These are phyloP conservation scores for Dendrostoma leiphaemia DNA, from an alignment of 2,329 filamentous ascomycete genomes.

Conservation along the genomic window DNA sequence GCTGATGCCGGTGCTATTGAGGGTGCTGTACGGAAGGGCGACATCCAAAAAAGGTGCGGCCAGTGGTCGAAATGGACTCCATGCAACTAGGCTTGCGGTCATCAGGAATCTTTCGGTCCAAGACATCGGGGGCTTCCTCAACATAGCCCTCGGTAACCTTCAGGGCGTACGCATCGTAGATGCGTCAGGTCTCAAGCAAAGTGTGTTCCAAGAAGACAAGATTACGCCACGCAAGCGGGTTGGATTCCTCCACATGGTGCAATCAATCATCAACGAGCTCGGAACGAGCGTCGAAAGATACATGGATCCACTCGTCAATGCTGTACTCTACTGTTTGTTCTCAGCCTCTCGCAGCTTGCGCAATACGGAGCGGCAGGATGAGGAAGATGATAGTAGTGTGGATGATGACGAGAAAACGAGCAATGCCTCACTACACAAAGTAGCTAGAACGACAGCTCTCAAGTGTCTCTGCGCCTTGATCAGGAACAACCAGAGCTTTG, in stretches of 20 bases:
- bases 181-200: conserved; percentile 45
- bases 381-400: conserved; percentile 27
- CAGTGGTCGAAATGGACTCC: conserved; percentile 77
- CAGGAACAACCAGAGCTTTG: conserved; percentile 64
- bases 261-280: conserved; percentile 81
- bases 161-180: conserved; percentile 58
- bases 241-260: conserved; percentile 88
- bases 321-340: conserved; percentile 78
- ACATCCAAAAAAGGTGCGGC: conserved; percentile 77
- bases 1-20: conserved; percentile 82
- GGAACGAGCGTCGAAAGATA: conserved; percentile 71
- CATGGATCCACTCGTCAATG: conserved; percentile 66
- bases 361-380: conserved; percentile 35
- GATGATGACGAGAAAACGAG: conserved; percentile 41
- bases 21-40: conserved; percentile 84
- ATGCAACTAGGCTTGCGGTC: conserved; percentile 76
- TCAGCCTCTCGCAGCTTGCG: conserved; percentile 55
- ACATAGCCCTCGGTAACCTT: conserved; percentile 75
- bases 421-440: conserved; percentile 59
- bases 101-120: conserved; percentile 72
- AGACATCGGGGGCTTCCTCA: conserved; percentile 78
- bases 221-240: conserved; percentile 76
- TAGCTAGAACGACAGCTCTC: conserved; percentile 68
- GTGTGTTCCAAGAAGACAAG: conserved; percentile 56
- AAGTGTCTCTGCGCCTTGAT: conserved; percentile 82